Evolutionary conservation across 176 grass and related monocot species (phyloP).

Genomic region (Rhipidocladum racemiflorum): DNA sequence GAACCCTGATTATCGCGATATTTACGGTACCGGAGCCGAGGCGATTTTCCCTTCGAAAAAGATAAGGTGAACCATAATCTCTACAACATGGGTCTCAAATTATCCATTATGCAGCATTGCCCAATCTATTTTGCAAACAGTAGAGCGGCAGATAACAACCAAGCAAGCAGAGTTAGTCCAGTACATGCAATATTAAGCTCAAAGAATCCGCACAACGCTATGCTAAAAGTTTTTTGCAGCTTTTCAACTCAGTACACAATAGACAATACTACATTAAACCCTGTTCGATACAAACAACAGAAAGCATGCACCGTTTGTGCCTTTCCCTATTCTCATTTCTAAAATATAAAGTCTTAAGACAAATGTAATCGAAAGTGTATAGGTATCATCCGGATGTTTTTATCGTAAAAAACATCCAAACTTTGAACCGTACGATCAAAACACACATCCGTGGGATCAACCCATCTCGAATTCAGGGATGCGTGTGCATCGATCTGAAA

Average conservation of each 20-base stretch:
- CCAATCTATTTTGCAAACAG: background rate
- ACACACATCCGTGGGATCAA: no score
- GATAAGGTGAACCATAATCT: no score
- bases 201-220: background rate
- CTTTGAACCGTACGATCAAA: no score
- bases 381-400: no score
- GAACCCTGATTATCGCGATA: no score
- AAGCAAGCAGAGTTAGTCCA: background rate
- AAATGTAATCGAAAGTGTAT: background rate
- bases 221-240: background rate
- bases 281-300: constrained; percentile 11
- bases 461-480: no score
- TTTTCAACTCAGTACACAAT: background rate
- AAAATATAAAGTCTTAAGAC: background rate
- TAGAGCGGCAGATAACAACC: background rate
- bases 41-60: no score
- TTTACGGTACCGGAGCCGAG: no score
- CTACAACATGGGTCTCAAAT: background rate
- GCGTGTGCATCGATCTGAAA: no score
- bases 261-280: constrained; percentile 9
- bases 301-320: background rate
- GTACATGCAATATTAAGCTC: background rate
- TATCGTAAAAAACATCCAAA: no score
- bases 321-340: background rate
- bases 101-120: background rate